These are phyloP conservation scores for Diaporthe sp. DNA, from an alignment of 2,329 filamentous ascomycete species.

Conservation along the genomic window DNA sequence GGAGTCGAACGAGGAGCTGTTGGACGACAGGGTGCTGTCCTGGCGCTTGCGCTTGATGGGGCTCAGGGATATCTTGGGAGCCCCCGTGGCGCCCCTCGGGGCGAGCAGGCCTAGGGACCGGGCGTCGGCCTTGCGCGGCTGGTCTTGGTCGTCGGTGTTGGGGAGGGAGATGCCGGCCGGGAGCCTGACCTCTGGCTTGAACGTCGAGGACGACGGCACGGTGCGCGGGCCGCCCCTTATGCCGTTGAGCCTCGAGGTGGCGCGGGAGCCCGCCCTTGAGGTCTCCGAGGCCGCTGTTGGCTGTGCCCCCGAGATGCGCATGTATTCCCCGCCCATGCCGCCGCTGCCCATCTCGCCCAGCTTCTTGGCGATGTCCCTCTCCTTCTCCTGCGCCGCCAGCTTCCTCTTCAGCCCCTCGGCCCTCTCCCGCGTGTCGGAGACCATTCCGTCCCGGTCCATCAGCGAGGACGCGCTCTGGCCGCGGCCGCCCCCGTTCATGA, in stretches of 20 bases:
- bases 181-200: conserved; percentile 33
- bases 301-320: conserved; percentile 53
- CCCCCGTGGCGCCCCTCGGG: conserved; percentile 49
- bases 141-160: conserved; percentile 33
- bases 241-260: conserved; percentile 31
- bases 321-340: conserved; percentile 77
- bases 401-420: conserved; percentile 74
- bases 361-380: conserved; percentile 76
- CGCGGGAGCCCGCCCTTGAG: conserved; percentile 30
- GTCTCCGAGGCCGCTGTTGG: conserved; percentile 1
- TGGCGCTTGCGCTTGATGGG: conserved; percentile 71
- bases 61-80: conserved; percentile 63
- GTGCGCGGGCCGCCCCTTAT: conserved; percentile 10
- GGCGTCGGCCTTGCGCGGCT: conserved; percentile 53
- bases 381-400: conserved; percentile 75
- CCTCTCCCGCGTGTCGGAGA: conserved; percentile 66
- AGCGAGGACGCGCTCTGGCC: conserved; percentile 67
- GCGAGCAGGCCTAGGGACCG: conserved; percentile 55
- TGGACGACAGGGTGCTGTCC: conserved; percentile 56
- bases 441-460: conserved; percentile 70
- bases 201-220: conserved; percentile 31
- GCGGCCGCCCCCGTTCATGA: conserved; percentile 52
- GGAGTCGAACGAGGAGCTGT: conserved; percentile 34
- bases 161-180: conserved; percentile 30
- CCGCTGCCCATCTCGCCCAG: conserved; percentile 69